Evolutionary conservation across 257 asterid species (phyloP).

Genomic region (Fraxinus americana): DNA sequence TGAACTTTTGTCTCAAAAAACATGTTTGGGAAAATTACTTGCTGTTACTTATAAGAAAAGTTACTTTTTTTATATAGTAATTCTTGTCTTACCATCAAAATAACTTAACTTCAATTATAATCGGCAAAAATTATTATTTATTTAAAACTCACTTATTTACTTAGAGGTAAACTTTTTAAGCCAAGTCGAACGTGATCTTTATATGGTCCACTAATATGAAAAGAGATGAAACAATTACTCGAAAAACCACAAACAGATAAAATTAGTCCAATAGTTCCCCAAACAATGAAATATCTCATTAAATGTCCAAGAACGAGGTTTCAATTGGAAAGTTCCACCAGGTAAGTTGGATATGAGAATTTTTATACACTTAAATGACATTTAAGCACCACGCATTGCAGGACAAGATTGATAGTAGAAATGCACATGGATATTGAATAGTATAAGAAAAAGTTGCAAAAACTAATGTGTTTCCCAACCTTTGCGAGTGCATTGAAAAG

Average conservation of each 20-base stretch:
- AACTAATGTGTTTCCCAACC: slow-evolving; percentile 45
- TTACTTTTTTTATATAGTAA: not conserved
- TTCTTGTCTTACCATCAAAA: not conserved
- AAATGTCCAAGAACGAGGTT: not conserved
- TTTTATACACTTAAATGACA: slow-evolving; percentile 3
- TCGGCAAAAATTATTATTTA: not conserved
- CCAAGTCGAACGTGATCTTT: not conserved
- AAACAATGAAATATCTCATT: not conserved
- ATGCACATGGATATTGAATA: not conserved
- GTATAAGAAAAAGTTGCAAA: slow-evolving; percentile 11
- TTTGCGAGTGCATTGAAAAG: slow-evolving; percentile 96
- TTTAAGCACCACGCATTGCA: not conserved
- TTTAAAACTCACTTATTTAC: not conserved
- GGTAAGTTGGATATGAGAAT: not conserved
- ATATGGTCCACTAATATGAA: not conserved
- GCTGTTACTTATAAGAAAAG: not conserved
- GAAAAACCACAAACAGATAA: not conserved
- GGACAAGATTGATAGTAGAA: not conserved
- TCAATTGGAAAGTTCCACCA: not conserved
- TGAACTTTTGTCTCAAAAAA: not conserved
- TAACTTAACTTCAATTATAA: not conserved
- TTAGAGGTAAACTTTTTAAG: too few relatives aligned
- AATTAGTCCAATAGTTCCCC: not conserved
- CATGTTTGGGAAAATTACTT: not conserved
- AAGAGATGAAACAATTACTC: not conserved